These are phyloP conservation scores for Pseudoturritis turrita DNA, from an alignment of 345 rosid genomes.

Conservation along the genomic window DNA sequence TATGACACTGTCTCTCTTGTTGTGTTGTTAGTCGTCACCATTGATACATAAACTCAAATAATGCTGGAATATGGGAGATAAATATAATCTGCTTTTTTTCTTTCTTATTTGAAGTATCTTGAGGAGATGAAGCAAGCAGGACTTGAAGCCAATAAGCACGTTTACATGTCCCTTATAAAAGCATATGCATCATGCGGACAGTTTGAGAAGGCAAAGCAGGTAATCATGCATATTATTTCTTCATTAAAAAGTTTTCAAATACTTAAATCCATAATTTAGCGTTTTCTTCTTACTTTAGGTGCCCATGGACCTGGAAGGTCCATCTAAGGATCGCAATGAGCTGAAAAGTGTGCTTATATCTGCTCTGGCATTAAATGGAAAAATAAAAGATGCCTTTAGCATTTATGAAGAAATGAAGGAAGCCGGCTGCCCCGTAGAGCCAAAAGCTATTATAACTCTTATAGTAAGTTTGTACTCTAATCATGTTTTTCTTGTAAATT, in stretches of 20 bases:
- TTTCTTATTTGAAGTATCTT: conserved; percentile 43
- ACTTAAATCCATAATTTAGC: neutral
- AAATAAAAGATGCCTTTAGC: conserved; percentile 54
- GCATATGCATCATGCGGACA: conserved; percentile 68
- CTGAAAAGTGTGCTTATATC: conserved; percentile 61
- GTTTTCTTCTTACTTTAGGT: conserved; percentile 45
- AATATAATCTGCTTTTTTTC: neutral
- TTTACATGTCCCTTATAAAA: conserved; percentile 62
- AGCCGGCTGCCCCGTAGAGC: conserved; percentile 44
- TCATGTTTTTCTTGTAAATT: neutral
- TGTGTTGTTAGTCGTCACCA: conserved; percentile 33
- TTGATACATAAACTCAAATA: conserved; percentile 41
- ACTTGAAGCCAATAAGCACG: conserved; percentile 45
- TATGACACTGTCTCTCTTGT: neutral
- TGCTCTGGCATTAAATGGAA: conserved; percentile 69
- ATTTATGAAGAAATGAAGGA: conserved; percentile 63
- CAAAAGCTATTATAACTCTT: conserved; percentile 56
- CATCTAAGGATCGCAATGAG: conserved; percentile 43
- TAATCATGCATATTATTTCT: conserved; percentile 25
- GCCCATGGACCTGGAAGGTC: conserved; percentile 35
- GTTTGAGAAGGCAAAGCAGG: conserved; percentile 84
- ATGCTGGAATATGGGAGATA: neutral
- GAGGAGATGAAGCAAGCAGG: conserved; percentile 44
- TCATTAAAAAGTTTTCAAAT: neutral
- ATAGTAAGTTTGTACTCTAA: conserved; percentile 51